These are phyloP conservation scores for Volvox carteri DNA, from an alignment of 163 green algal genomes.

Conservation along the genomic window DNA sequence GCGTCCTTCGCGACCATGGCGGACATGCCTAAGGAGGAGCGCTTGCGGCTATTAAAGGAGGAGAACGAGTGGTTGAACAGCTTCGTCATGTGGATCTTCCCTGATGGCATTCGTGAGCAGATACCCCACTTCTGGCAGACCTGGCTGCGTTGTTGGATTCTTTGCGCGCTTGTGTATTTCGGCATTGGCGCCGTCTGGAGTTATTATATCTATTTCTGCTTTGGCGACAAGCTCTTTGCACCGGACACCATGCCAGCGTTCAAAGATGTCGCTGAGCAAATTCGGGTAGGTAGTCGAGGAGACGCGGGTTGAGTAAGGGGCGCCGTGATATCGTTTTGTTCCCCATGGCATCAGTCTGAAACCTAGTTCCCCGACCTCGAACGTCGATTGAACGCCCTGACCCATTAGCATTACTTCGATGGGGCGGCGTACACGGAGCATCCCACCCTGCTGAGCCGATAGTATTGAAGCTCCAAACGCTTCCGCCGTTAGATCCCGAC, in stretches of 20 bases:
- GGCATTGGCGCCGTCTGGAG: slow-evolving; percentile 78
- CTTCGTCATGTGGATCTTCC: slow-evolving; percentile 82
- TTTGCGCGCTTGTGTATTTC: slow-evolving; percentile 83
- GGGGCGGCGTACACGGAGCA: too few relatives aligned
- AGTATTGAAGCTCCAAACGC: too few relatives aligned
- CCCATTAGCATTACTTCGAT: too few relatives aligned
- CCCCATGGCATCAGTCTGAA: too few relatives aligned
- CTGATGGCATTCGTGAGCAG: slow-evolving; percentile 57
- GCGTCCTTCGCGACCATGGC: slow-evolving; percentile 56
- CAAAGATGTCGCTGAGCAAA: slow-evolving; percentile 82
- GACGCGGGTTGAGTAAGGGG: too few relatives aligned
- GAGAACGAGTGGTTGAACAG: slow-evolving; percentile 91
- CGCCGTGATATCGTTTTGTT: too few relatives aligned
- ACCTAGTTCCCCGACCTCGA: too few relatives aligned
- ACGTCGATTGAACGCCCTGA: too few relatives aligned
- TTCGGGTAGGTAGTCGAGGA: slow-evolving; percentile 65
- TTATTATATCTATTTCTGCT: slow-evolving; percentile 88
- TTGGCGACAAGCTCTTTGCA: slow-evolving; percentile 78
- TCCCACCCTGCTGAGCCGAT: too few relatives aligned
- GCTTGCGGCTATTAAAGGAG: slow-evolving; percentile 70
- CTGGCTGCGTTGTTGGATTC: slow-evolving; percentile 86
- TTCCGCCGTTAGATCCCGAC: too few relatives aligned
- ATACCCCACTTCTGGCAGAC: slow-evolving; percentile 76
- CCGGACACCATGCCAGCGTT: slow-evolving; percentile 72
- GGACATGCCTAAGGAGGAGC: slow-evolving; percentile 70